Evolutionary conservation across 2,329 filamentous ascomycete genomes (phyloP).

Genomic region (Zalaria sp.): DNA sequence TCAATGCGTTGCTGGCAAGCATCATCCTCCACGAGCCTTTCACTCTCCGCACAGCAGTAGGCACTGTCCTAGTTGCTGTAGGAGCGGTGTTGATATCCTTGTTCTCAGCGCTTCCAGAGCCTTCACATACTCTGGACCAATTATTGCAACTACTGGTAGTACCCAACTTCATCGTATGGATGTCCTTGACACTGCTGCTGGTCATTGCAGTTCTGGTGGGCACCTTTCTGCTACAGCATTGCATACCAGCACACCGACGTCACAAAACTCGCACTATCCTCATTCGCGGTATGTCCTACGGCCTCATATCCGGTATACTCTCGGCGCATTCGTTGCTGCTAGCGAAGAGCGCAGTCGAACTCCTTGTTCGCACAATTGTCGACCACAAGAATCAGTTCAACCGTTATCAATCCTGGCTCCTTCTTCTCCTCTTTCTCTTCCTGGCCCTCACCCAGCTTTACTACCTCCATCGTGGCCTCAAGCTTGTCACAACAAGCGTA

Average conservation of each 20-base stretch:
- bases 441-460: slow-evolving; percentile 86
- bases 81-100: slow-evolving; percentile 87
- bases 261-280: slow-evolving; percentile 38
- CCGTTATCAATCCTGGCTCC: slow-evolving; percentile 88
- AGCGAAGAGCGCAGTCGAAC: slow-evolving; percentile 90
- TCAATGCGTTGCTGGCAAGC: slow-evolving; percentile 96
- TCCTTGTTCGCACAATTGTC: slow-evolving; percentile 74
- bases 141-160: slow-evolving; percentile 62
- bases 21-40: slow-evolving; percentile 87
- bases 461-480: slow-evolving; percentile 85
- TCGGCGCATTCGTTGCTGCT: slow-evolving; percentile 88
- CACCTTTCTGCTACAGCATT: slow-evolving; percentile 26
- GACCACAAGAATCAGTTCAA: slow-evolving; percentile 88
- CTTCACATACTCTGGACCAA: slow-evolving; percentile 75
- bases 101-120: slow-evolving; percentile 87
- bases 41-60: slow-evolving; percentile 81
- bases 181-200: slow-evolving; percentile 31
- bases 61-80: slow-evolving; percentile 72
- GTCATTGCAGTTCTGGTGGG: slow-evolving; percentile 32
- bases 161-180: slow-evolving; percentile 39
- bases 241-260: slow-evolving; percentile 17
- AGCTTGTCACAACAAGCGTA: slow-evolving; percentile 87
- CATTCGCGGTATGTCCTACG: slow-evolving; percentile 72
- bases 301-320: slow-evolving; percentile 74
- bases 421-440: slow-evolving; percentile 65